These are phyloP conservation scores for Lasiosphaeria miniovina DNA, from an alignment of 495 filamentous ascomycete genomes.

Conservation along the genomic window DNA sequence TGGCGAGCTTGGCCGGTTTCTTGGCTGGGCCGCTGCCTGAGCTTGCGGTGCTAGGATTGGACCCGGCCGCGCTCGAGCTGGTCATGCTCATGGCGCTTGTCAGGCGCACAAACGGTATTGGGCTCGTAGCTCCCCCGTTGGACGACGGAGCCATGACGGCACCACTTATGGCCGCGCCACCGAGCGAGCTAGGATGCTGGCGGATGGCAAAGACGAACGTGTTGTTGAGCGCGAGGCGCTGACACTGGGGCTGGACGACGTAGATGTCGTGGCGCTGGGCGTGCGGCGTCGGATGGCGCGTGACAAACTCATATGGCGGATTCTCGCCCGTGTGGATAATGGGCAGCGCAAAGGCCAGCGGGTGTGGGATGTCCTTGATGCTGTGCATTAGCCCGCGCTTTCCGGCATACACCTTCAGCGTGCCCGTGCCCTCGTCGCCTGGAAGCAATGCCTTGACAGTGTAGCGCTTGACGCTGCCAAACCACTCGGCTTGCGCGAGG, in stretches of 20 bases:
- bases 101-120: constrained; percentile 69
- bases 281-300: constrained; percentile 92
- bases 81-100: constrained; percentile 80
- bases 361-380: constrained; percentile 88
- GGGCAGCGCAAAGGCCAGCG: constrained; percentile 85
- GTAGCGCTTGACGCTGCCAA: constrained; percentile 79
- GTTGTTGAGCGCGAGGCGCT: constrained; percentile 82
- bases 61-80: constrained; percentile 58
- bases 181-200: constrained; percentile 75
- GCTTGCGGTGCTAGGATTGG: constrained; percentile 49
- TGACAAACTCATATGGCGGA: constrained; percentile 87
- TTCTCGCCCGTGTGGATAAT: constrained; percentile 88
- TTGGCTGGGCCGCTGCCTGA: constrained; percentile 37
- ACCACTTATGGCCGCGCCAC: constrained; percentile 16
- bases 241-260: constrained; percentile 90
- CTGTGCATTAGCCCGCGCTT: constrained; percentile 94
- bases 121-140: constrained; percentile 58
- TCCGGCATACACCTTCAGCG: constrained; percentile 89
- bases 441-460: constrained; percentile 89
- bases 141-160: constrained; percentile 35
- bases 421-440: constrained; percentile 81
- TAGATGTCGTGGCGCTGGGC: constrained; percentile 96
- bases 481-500: constrained; percentile 88
- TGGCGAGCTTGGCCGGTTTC: constrained; percentile 93
- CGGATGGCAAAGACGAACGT: constrained; percentile 96